Evolutionary conservation across 179 eudicot genomes (phyloP), one percentile per base, ranked within the genome.

Genomic region (Spinacia oleracea): DNA sequence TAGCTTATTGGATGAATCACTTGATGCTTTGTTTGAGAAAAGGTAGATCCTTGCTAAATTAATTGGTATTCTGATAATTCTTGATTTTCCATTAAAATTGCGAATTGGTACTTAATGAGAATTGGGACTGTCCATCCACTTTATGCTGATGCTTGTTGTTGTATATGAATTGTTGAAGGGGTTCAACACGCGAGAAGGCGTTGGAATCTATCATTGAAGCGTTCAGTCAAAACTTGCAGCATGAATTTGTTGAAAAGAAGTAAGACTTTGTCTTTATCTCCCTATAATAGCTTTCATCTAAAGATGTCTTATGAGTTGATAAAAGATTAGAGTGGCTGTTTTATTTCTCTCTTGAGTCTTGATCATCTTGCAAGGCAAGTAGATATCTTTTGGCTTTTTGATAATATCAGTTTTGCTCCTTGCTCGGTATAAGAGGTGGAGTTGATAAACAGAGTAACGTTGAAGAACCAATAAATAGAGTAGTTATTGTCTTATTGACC

Each of bases 241-340:
- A 86, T 53, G 95, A 91, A 77, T 91, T 95, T 78, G 88, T 91
- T n/a, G 93, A 91, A 72, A 90, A 89, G 81, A 95, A 95, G 98
- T 94, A 90, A 80, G 86, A 11, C 20, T 15, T 16, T 20, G 4
- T 29, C 20, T 32, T 38, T 40, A 67, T 42, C 23, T 67, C 73
- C 15, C 66, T 60, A 25, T 60, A 0, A 29, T 29, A 27, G 45
- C 72, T 58, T 11, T 35, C 9, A 14, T 34, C 14, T 75, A 25
- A 42, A 27, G 16, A 20, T 23, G 69, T 69, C 42, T 50, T n/a
- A 70, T 53, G 67, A 6, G 74, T 40, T 50, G 50, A 68, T 7
- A 18, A 34, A 27, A 43, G 25, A 32, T 9, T 32, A 16, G 6
- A 6, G 21, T 15, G 4, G 10, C 32, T 29, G 31, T 53, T 51